Evolutionary conservation across 805 yeast genomes (phyloP).

Genomic region (Candida coleopterorum): DNA sequence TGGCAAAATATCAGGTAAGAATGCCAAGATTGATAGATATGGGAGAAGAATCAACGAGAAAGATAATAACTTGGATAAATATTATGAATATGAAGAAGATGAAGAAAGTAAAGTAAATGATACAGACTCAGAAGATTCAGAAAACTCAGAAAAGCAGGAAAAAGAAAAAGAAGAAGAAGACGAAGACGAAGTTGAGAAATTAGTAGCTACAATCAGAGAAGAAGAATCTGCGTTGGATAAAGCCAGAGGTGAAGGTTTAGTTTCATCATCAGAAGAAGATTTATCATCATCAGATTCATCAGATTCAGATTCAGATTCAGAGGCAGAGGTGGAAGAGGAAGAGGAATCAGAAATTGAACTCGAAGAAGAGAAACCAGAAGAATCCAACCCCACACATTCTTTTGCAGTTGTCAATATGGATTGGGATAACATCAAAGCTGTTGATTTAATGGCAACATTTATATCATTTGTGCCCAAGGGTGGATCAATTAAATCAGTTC

Average conservation of each 20-base stretch:
- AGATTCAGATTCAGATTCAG: slow-evolving; percentile 42
- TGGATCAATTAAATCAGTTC: slow-evolving; percentile 63
- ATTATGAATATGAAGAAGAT: slow-evolving; percentile 46
- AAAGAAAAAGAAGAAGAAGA: slow-evolving; percentile 31
- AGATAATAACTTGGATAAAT: slow-evolving; percentile 54
- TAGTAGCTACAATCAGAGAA: slow-evolving; percentile 6
- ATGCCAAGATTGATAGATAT: slow-evolving; percentile 74
- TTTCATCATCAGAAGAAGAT: slow-evolving; percentile 31
- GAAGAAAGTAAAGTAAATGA: slow-evolving; percentile 71
- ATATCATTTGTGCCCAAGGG: slow-evolving; percentile 75
- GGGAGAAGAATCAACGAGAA: slow-evolving; percentile 61
- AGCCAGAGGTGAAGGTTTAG: slow-evolving; percentile 65
- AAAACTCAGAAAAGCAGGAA: slow-evolving; percentile 33
- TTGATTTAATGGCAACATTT: slow-evolving; percentile 86
- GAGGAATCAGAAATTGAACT: slow-evolving; percentile 53
- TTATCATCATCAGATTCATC: slow-evolving; percentile 31
- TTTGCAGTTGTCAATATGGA: slow-evolving; percentile 94
- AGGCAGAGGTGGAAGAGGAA: slow-evolving; percentile 38
- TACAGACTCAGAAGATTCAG: slow-evolving; percentile 40
- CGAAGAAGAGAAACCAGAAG: slow-evolving; percentile 62
- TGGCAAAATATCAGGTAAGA: slow-evolving; percentile 44
- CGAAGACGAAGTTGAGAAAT: slow-evolving; percentile 17
- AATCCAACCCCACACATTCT: slow-evolving; percentile 76
- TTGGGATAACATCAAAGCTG: slow-evolving; percentile 92
- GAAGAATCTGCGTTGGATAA: slow-evolving; percentile 37